Base-by-base conservation (phyloP, 129 eudicot species). In the Rutidosis leptorrhynchoides region DNA sequence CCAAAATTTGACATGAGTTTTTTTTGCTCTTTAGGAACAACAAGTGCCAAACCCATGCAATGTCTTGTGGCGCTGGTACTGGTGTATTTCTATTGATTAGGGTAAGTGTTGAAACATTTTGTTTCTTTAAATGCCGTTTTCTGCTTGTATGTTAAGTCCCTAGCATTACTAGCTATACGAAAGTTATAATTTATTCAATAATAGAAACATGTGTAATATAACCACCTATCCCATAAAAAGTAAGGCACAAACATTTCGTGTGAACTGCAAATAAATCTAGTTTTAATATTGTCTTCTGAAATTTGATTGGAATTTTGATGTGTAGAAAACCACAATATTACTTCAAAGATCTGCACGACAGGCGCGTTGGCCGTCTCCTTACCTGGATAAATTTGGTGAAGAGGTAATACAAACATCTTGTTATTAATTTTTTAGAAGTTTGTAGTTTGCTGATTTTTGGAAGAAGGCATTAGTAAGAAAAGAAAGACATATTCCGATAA, bases 291-390 rank as follows among this genome's bases (percentile, higher is more conserved):
- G 33, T 40, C 5, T 74, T 64, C 78, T 74, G 67, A 74, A 65
- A 66, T 32, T 27, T 10, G 28, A 35, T 35, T 54, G 20, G 6
- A 48, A 16, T 14, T 65, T 55, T 3, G 63, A 15, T 22, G 25
- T 79, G 72, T 67, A 93, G 99, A 89, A 80, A 82, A 93, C 99
- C 7, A 80, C 92, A 27, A 79, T 89, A 64, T 78, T 93, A 82
- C 95, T 93, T 65, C 99, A 93, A 84, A 83, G 99, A 79, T 82
- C 90, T 58, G 92, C 84, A 43, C 96, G 99, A 46, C 99, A 86
- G 67, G 95, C 99, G 65, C 90, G 84, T 42, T 93, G 99, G 99
- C 95, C 96, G 27, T 93, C 99, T 49, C 99, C 90, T 3, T 93
- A 93, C 80, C 80, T 93, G 79, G 99, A 93, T 75, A 74, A 83